Evolutionary conservation across 495 filamentous ascomycete genomes (phyloP), one percentile per base, ranked within the genome.

Genomic region (Trichoderma virens): DNA sequence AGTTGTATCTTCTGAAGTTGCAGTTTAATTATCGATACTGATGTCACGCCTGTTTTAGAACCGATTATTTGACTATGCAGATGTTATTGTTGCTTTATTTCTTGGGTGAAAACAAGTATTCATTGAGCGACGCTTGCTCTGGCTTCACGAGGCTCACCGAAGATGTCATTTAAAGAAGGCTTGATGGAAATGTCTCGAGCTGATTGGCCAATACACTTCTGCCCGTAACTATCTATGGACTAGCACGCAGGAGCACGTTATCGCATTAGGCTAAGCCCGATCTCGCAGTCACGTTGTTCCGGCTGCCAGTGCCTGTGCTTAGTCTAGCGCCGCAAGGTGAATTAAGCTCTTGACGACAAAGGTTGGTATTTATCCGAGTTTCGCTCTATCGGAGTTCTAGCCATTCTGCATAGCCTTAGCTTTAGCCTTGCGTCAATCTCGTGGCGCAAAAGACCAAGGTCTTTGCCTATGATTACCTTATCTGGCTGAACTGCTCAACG

Each of bases 381-480:
- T 51, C 45, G n/a, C 45, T 51, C 3, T 51, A 51, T 51, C 45
- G 3, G 65, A 63, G 67, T 90, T 81, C 39, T 28, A 77, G 93
- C 66, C 93, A 81, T 16, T 90, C 83, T n/a, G 97, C 90, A 80
- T 94, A 90, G 59, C 75, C 32, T 35, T 35, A 11, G 11, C 32
- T 11, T 77, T 71, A 47, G 43, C 43, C 43, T 47, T 47, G 43
- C 43, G 51, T 56, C 51, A 8, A 56, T 98, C 93, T 30, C 28
- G 51, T 56, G 51, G 51, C 27, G 51, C 25, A 27, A 56, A 56
- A 14, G 51, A 30, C 51, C 27, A 30, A 30, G 8, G 51, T 7
- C 14, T 16, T 92, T 92, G 20, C 7, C n/a, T 56, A 16, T 51
- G 20, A 11, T 25, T 51, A 25, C n/a, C 7, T 7, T 51, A 3